These are phyloP conservation scores for Aspergillus mulundensis DNA, from an alignment of 495 filamentous ascomycete species.

Conservation along the genomic window DNA sequence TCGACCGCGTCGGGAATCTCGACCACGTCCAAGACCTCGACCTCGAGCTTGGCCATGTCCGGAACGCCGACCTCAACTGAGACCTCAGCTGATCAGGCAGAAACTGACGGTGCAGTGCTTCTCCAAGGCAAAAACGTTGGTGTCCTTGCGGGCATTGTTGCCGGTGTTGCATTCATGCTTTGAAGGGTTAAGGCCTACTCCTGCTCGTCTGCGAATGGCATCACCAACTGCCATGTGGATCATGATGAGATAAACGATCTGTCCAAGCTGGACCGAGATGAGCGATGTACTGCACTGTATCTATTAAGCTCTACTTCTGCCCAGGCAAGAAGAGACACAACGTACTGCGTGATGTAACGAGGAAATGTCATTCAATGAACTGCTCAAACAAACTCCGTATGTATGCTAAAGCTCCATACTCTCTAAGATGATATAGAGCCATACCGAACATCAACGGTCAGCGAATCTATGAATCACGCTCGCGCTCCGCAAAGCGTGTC, in stretches of 20 bases:
- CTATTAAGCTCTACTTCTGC: conserved; percentile 4
- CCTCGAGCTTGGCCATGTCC: conserved; percentile 11
- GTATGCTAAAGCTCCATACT: background rate
- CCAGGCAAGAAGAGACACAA: conserved; percentile 1
- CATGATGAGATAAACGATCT: background rate
- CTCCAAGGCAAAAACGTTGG: conserved; percentile 30
- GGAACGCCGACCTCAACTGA: conserved; percentile 8
- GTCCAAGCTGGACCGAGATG: background rate
- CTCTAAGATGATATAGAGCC: background rate
- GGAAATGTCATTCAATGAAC: conserved; percentile 4
- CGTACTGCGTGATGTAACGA: conserved; percentile 7
- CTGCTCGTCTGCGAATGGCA: background rate
- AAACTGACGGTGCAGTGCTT: conserved; percentile 45
- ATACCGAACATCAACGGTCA: background rate
- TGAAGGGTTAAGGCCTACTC: conserved; percentile 8
- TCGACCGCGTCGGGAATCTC: conserved; percentile 16
- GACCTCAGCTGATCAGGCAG: conserved; percentile 15
- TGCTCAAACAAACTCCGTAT: background rate
- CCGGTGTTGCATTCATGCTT: conserved; percentile 31
- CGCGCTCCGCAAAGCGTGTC: conserved; percentile 33
- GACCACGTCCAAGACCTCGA: conserved; percentile 13
- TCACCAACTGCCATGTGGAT: background rate
- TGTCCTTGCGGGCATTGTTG: conserved; percentile 34
- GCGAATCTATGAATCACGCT: conserved; percentile 17
- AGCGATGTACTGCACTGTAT: conserved; percentile 5